These are phyloP conservation scores for Pythium periplocum DNA, from an alignment of 352 stramenopile genomes.

Conservation along the genomic window DNA sequence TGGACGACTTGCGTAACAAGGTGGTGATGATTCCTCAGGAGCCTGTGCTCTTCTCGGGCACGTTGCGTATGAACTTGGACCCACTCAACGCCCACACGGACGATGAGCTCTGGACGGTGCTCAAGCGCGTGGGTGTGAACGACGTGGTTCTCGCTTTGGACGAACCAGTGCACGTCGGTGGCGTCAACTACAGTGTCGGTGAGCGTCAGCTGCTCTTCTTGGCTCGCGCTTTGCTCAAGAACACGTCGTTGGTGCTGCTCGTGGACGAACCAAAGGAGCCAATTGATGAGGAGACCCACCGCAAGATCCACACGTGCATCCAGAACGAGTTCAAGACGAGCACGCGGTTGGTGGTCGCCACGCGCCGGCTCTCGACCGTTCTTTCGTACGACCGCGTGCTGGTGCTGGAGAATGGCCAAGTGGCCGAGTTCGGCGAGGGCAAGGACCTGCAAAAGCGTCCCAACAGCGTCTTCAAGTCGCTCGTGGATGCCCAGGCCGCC, in stretches of 20 bases:
- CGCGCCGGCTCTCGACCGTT: conserved; percentile 96
- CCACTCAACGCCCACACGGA: conserved; percentile 74
- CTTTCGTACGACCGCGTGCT: conserved; percentile 95
- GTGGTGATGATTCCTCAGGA: conserved; percentile 76
- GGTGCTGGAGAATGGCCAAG: conserved; percentile 94
- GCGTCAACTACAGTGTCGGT: conserved; percentile 92
- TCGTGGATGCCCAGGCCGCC: conserved; percentile 27
- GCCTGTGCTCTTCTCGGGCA: conserved; percentile 89
- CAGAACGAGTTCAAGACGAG: conserved; percentile 50
- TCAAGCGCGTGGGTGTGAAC: conserved; percentile 26
- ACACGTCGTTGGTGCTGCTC: conserved; percentile 87
- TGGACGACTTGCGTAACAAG: conserved; percentile 21
- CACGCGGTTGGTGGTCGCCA: conserved; percentile 94
- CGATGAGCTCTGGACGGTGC: conserved; percentile 34
- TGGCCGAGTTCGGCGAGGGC: conserved; percentile 88
- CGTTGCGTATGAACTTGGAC: conserved; percentile 87
- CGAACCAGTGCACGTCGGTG: conserved; percentile 80
- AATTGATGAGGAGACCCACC: conserved; percentile 87
- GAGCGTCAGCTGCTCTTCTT: conserved; percentile 94
- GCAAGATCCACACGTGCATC: conserved; percentile 79
- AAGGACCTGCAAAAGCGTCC: conserved; percentile 68
- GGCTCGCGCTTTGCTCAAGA: conserved; percentile 86
- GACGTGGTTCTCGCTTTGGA: conserved; percentile 59
- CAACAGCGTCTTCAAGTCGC: conserved; percentile 57
- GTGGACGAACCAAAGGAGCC: conserved; percentile 98